These are phyloP conservation scores for Penicillium longicatenatum DNA, from an alignment of 495 filamentous ascomycete species.

Conservation along the genomic window DNA sequence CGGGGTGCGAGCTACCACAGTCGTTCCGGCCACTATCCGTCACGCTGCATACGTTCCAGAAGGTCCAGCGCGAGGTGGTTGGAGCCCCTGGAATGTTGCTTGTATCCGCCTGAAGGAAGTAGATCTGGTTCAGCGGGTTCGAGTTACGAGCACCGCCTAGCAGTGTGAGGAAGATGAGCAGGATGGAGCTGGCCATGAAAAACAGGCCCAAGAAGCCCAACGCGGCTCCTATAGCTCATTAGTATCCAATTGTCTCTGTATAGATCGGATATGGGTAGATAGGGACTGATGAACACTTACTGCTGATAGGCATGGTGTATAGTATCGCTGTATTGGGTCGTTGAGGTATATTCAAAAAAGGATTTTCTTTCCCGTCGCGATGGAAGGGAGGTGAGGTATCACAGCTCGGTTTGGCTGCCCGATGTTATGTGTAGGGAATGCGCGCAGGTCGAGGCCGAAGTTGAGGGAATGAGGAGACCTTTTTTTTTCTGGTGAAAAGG, in stretches of 20 bases:
- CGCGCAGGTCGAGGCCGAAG: neutral
- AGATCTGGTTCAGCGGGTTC: constrained; percentile 70
- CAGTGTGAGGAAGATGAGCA: constrained; percentile 80
- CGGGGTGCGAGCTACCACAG: constrained; percentile 57
- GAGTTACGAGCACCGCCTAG: constrained; percentile 64
- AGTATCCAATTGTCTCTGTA: constrained; percentile 8
- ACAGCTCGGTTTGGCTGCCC: constrained; percentile 3
- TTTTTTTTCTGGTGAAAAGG: neutral
- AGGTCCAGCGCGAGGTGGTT: constrained; percentile 77
- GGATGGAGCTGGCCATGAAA: constrained; percentile 70
- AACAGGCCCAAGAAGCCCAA: constrained; percentile 67
- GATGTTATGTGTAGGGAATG: neutral
- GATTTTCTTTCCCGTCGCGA: neutral
- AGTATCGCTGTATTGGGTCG: constrained; percentile 1
- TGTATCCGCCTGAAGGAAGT: constrained; percentile 79
- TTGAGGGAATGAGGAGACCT: neutral
- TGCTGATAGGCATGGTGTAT: constrained; percentile 37
- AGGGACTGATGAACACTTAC: constrained; percentile 22
- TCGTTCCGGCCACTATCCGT: constrained; percentile 46
- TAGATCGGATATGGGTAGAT: neutral
- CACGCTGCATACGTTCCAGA: constrained; percentile 72
- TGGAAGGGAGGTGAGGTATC: constrained; percentile 1
- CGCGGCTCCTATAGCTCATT: constrained; percentile 39
- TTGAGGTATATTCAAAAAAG: neutral
- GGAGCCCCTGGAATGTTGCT: constrained; percentile 67